Base-by-base conservation (phyloP, 2,329 filamentous ascomycete species). In the Pseudogymnoascus sp. region DNA sequence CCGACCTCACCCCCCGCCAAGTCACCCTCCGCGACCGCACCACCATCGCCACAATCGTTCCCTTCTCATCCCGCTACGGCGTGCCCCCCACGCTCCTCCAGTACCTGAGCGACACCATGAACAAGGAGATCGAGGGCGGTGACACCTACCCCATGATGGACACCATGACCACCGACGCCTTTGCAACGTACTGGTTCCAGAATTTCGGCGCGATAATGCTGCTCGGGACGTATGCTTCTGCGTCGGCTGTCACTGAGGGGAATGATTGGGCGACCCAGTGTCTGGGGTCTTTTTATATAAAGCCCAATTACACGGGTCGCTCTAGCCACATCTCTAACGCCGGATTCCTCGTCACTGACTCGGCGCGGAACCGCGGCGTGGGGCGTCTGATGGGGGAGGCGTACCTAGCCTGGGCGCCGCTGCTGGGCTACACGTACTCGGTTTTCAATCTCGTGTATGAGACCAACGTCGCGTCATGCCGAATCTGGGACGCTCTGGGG, bases 371-470 rank as follows among this genome's bases (percentile, higher is more conserved):
- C 67, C 79, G 78, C 63, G 82, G 82, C 65, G 81, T 81, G 8
- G 82, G 82, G 60, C 77, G 80, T 62, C 70, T 83, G 61, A 81
- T 84, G 77, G 81, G 82, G 10, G 81, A 83, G 69, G 77, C 77
- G 44, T 84, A 83, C 69, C 71, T 84, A 29, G 81, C 84, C 63
- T 84, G 80, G 80, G 81, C 82, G 38, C 80, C 81, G 15, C 79
- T 79, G 67, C 68, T 84, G 63, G 86, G 86, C 31, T 90, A 90
- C 70, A 86, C 84, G 2, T 90, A 90, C 74, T 87, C 85, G 1
- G 85, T 90, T 39, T 90, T 90, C 77, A 90, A 90, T 68, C 79
- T 90, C 44, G 87, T 90, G 27, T 90, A 89, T 72, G 87, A 90
- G 73, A 89, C 84, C 48, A 90, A 90, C 68, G 82, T 88, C 12